A percentile compares a stretch with the other conserved stretches of the same genome.
Conservation (phyloP, 768 basidiomycete genomes). For the Rhodocollybia butyracea region DNA sequence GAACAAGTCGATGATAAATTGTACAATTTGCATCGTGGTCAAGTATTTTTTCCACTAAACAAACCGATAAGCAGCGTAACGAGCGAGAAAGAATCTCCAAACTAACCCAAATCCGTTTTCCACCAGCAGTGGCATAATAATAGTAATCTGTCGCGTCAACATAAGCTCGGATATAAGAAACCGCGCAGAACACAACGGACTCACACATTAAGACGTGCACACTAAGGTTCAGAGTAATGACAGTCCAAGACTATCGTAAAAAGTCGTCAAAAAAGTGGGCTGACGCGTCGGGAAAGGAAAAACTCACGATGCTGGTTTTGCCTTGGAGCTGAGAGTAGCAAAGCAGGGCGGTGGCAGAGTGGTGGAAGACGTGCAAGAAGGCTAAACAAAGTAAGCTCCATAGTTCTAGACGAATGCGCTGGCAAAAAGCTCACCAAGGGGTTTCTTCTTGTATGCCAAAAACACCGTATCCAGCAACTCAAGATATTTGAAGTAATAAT, state of each 20-base stretch:
- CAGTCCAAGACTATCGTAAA: conserved; percentile 84
- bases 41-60: conserved; percentile 97
- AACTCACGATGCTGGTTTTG: conserved; percentile 85
- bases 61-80: conserved; percentile 10
- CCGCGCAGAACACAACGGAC: conserved; percentile 24
- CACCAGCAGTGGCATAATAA: conserved; percentile 97
- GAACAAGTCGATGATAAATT: conserved; percentile 91
- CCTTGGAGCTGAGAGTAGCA: conserved; percentile 96
- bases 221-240: conserved; percentile 83
- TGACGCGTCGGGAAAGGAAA: neutral
- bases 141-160: conserved; percentile 75
- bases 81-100: neutral
- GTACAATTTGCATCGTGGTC: conserved; percentile 93
- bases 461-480: conserved; percentile 97
- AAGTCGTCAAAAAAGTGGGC: conserved; percentile 6
- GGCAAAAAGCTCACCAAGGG: conserved; percentile 63
- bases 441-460: conserved; percentile 97
- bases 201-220: conserved; percentile 98
- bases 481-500: conserved; percentile 98
- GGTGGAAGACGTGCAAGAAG: conserved; percentile 98
- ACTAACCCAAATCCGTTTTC: conserved; percentile 91
- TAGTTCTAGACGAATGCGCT: neutral
- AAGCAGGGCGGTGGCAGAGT: conserved; percentile 94
- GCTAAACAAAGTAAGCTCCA: conserved; percentile 41
- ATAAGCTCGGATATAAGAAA: conserved; percentile 2